Evolutionary conservation across 108 stramenopile species (phyloP).

Genomic region (Nannochloropsis salina): DNA sequence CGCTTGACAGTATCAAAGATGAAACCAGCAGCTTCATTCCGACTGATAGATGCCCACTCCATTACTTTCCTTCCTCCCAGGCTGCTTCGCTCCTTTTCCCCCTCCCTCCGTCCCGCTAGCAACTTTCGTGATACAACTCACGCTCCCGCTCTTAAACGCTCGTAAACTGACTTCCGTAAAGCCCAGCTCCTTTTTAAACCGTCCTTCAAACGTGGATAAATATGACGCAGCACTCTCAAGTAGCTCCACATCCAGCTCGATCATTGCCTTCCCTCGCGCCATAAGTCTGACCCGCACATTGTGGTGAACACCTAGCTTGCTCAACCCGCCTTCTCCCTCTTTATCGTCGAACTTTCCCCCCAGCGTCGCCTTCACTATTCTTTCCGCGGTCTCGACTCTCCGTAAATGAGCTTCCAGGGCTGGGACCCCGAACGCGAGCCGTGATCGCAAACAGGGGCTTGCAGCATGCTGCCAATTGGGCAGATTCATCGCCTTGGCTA

Average conservation of each 20-base stretch:
- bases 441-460: slow-evolving; percentile 78
- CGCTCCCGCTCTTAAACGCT: slow-evolving; percentile 30
- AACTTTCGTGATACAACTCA: slow-evolving; percentile 24
- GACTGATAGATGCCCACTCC: too few relatives aligned
- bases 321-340: neutral
- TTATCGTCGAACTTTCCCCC: slow-evolving; percentile 9
- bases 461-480: slow-evolving; percentile 86
- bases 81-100: neutral
- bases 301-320: slow-evolving; percentile 25
- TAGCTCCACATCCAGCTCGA: slow-evolving; percentile 37
- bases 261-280: slow-evolving; percentile 34
- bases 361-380: neutral
- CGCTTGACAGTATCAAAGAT: too few relatives aligned
- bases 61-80: too few relatives aligned
- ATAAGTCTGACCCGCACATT: slow-evolving; percentile 43
- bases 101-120: neutral
- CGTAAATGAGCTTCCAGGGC: slow-evolving; percentile 29
- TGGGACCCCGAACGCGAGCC: slow-evolving; percentile 76
- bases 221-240: slow-evolving; percentile 24
- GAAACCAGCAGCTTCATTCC: too few relatives aligned
- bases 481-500: slow-evolving; percentile 58
- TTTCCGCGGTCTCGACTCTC: slow-evolving; percentile 24
- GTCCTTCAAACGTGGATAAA: slow-evolving; percentile 6
- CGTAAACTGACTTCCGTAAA: slow-evolving; percentile 34
- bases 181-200: slow-evolving; percentile 28